Percentiles rank a stretch among this genome's conserved stretches.
Conservation (phyloP, 768 basidiomycete species). For the Lentinula sp. region DNA sequence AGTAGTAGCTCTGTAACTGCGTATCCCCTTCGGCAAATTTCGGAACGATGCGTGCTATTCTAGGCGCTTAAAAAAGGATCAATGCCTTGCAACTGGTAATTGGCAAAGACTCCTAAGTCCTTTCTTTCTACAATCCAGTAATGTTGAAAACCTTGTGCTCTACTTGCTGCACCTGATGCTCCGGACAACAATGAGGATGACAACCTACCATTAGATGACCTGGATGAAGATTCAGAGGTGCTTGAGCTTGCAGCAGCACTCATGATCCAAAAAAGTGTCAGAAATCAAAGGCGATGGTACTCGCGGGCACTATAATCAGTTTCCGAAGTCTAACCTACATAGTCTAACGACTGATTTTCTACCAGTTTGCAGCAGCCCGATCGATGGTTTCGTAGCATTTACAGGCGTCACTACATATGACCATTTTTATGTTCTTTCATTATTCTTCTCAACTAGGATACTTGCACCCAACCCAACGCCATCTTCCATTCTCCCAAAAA, state of each 20-base stretch:
- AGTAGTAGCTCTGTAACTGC: no score
- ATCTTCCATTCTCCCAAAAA: background rate
- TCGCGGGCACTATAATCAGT: slow-evolving; percentile 11
- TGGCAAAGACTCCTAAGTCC: no score
- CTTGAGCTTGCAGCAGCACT: background rate
- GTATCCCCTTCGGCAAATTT: no score
- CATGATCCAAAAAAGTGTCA: background rate
- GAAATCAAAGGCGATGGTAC: slow-evolving; percentile 1
- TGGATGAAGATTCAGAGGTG: background rate
- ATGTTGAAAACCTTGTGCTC: background rate
- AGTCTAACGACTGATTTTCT: slow-evolving; percentile 12
- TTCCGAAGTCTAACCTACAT: slow-evolving; percentile 5
- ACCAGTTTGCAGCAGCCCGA: slow-evolving; percentile 9
- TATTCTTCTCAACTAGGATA: background rate
- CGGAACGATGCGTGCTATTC: no score
- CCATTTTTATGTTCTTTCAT: no score
- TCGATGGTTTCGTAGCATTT: slow-evolving; percentile 7
- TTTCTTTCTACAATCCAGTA: background rate
- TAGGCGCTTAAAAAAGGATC: no score
- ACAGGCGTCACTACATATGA: background rate
- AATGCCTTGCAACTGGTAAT: no score
- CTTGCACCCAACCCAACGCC: background rate
- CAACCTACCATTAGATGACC: background rate
- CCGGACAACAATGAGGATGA: background rate
- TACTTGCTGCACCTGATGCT: background rate